Base-by-base conservation (phyloP, 345 rosid species). In the Melastoma malabathricum region DNA sequence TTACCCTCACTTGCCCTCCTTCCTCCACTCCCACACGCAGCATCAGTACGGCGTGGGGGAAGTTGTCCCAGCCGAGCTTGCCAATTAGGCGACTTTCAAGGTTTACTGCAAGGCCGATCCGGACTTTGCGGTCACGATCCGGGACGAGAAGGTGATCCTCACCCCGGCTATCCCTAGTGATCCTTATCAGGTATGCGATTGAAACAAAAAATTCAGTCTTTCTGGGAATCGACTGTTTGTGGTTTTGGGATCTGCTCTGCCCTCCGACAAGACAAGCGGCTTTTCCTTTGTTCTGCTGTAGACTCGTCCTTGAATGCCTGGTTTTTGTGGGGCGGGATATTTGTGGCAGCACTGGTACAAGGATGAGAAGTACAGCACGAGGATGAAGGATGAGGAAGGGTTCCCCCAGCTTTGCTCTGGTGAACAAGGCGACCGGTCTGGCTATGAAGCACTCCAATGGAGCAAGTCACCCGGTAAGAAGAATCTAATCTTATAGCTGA, bases 361-460 rank as follows among this genome's bases (percentile, higher is more conserved):
- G 72, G 96, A 82, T 53, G 87, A 86, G 78, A 92, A 75, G 66
- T 82, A 56, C 72, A 82, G 89, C 64, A 82, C 88, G 10, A 67
- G 77, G 46, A 95, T 84, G 50, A 92, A 84, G 59, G 96, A 92
- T 56, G 78, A 63, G 58, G 96, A 77, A 18, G 95, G 96, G 6
- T 67, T 18, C 44, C 96, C 98, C 16, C 16, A 63, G 79, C 72
- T 87, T 92, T 64, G 60, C 95, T 64, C 70, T 92, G 56, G 86
- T 92, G 15, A 92, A 92, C 66, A 92, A 82, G 68, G 89, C 76
- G 51, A 82, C 89, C 50, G 89, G 93, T 52, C 76, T 79, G 71
- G 98, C 93, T 48, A 52, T 92, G 46, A 87, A 87, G 67, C 98
- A 87, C 65, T 79, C 93, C 18, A 51, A 67, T 41, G 98, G 89